Conservation (phyloP, 495 filamentous ascomycete genomes). For the Penicillium fimorum region DNA sequence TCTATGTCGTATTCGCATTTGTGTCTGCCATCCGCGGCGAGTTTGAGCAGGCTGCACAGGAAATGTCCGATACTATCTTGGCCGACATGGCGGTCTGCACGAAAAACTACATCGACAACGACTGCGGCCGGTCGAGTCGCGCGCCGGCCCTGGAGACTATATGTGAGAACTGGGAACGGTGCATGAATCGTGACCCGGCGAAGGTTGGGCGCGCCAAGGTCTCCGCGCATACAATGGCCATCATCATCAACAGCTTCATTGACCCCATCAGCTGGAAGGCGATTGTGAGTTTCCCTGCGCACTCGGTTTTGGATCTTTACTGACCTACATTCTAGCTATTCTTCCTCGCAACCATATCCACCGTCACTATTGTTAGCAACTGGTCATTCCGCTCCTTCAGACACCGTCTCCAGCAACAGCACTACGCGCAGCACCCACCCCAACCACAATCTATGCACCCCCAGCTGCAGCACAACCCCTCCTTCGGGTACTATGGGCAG, state of each 20-base stretch:
- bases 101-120: slow-evolving; percentile 68
- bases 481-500: slow-evolving; percentile 29
- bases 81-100: slow-evolving; percentile 70
- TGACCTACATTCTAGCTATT: slow-evolving; percentile 33
- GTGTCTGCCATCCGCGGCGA: slow-evolving; percentile 71
- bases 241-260: slow-evolving; percentile 72
- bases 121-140: slow-evolving; percentile 59
- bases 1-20: slow-evolving; percentile 71
- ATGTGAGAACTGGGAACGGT: slow-evolving; percentile 78
- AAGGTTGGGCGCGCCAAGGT: slow-evolving; percentile 65
- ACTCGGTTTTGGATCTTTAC: neutral
- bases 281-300: slow-evolving; percentile 50
- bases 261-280: slow-evolving; percentile 73
- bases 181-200: slow-evolving; percentile 75
- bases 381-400: slow-evolving; percentile 49
- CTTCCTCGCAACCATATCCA: slow-evolving; percentile 44
- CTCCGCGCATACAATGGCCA: slow-evolving; percentile 74
- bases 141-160: slow-evolving; percentile 69
- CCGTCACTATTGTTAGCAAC: slow-evolving; percentile 45
- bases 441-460: slow-evolving; percentile 26
- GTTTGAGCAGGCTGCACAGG: slow-evolving; percentile 66
- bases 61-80: slow-evolving; percentile 61
- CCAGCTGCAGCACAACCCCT: slow-evolving; percentile 26
- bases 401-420: slow-evolving; percentile 36
- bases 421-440: slow-evolving; percentile 28